Conservation (phyloP, 371 early-diverging fungal species). For the Enteropsectra breve region DNA sequence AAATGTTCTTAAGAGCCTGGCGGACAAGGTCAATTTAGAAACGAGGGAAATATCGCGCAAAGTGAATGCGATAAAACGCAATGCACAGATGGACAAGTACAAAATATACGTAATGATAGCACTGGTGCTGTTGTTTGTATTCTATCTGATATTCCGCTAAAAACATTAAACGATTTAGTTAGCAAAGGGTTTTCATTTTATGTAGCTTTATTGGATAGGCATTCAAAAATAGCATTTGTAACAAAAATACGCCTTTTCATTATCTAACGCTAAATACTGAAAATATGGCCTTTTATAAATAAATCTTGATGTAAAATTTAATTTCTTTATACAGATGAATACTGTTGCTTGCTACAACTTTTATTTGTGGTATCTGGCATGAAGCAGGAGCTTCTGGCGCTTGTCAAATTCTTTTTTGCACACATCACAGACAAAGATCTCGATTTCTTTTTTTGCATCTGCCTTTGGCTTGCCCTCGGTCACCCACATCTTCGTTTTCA, state of each 20-base stretch:
- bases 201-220: too few relatives aligned
- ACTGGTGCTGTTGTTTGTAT: constrained; percentile 31
- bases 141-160: constrained; percentile 28
- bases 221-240: too few relatives aligned
- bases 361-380: constrained; percentile 37
- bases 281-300: too few relatives aligned
- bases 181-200: too few relatives aligned
- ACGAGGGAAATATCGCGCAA: constrained; percentile 36
- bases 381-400: constrained; percentile 31
- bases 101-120: constrained; percentile 30
- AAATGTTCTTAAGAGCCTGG: constrained; percentile 37
- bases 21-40: constrained; percentile 27
- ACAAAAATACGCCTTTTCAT: too few relatives aligned
- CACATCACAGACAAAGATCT: constrained; percentile 27
- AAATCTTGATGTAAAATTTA: too few relatives aligned
- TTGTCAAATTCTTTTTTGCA: constrained; percentile 45
- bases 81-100: constrained; percentile 30
- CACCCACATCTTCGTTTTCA: constrained; percentile 40
- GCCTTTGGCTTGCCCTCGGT: constrained; percentile 1
- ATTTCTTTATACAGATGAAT: too few relatives aligned
- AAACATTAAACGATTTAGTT: too few relatives aligned
- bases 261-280: too few relatives aligned
- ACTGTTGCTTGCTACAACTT: too few relatives aligned
- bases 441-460: neutral
- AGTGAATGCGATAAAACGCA: constrained; percentile 32